These are phyloP conservation scores for Magnusiomyces starmeri DNA, from an alignment of 1,139 yeast species.

Conservation along the genomic window DNA sequence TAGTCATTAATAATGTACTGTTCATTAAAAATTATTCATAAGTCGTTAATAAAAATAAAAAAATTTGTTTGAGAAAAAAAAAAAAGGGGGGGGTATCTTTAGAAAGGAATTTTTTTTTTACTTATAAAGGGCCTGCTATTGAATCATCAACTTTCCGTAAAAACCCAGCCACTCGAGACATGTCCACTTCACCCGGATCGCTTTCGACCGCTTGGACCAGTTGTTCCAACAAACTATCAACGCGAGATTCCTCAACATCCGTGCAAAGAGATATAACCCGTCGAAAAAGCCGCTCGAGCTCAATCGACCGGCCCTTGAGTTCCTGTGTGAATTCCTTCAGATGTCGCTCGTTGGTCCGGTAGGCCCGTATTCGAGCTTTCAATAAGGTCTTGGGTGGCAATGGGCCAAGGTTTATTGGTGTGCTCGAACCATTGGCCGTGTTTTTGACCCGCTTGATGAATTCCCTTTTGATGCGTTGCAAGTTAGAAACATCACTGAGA, in stretches of 20 bases:
- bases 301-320: constrained; percentile 47
- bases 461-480: too few species aligned
- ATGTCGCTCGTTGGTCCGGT: constrained; percentile 53
- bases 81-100: background rate
- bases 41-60: constrained; percentile 2
- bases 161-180: constrained; percentile 46
- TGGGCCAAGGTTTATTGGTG: too few species aligned
- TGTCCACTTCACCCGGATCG: constrained; percentile 60
- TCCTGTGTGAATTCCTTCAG: constrained; percentile 45
- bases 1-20: too few species aligned
- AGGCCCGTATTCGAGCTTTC: constrained; percentile 74
- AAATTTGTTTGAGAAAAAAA: background rate
- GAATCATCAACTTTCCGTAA: constrained; percentile 36
- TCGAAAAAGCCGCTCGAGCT: constrained; percentile 76
- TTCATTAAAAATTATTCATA: too few species aligned
- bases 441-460: too few species aligned
- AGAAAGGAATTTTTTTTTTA: background rate
- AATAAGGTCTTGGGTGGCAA: constrained; percentile 59
- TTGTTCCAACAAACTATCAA: constrained; percentile 78
- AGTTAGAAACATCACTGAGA: background rate
- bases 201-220: constrained; percentile 86
- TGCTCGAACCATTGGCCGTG: background rate
- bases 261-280: constrained; percentile 87
- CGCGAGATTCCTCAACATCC: constrained; percentile 70
- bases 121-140: background rate